These are phyloP conservation scores for Trichoderma asperellum DNA, from an alignment of 2,329 filamentous ascomycete genomes.

Conservation along the genomic window DNA sequence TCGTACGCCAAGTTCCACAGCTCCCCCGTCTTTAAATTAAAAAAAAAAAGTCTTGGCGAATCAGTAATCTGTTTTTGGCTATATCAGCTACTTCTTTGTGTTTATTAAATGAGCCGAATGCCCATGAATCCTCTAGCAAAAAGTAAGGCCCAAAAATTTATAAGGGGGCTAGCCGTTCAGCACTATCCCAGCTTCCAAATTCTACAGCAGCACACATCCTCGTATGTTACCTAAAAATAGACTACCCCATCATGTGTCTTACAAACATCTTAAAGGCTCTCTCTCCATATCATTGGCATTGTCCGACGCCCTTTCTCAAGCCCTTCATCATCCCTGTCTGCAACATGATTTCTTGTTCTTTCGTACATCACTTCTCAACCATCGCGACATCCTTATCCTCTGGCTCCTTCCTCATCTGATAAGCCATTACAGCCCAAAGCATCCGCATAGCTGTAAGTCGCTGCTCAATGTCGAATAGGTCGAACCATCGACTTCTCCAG, in stretches of 20 bases:
- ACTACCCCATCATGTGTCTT: neutral
- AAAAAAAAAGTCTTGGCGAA: too few relatives aligned
- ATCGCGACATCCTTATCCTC: slow-evolving; percentile 37
- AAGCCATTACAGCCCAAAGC: slow-evolving; percentile 64
- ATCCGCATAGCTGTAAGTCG: slow-evolving; percentile 60
- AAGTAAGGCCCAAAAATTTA: neutral
- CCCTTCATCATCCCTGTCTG: neutral
- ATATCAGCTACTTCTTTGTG: neutral
- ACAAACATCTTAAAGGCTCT: neutral
- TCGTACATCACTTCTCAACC: slow-evolving; percentile 34
- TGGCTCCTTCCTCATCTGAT: slow-evolving; percentile 56
- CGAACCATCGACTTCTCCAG: slow-evolving; percentile 64
- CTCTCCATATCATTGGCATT: neutral
- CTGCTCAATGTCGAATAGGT: slow-evolving; percentile 60
- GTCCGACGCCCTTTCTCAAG: neutral
- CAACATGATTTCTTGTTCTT: neutral
- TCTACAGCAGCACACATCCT: neutral
- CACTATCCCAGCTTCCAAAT: neutral
- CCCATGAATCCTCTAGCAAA: neutral
- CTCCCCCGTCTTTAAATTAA: too few relatives aligned
- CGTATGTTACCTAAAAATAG: neutral
- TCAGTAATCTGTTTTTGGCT: neutral
- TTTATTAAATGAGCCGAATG: neutral
- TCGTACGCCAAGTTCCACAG: slow-evolving; percentile 16
- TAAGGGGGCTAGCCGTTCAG: neutral